Conservation (phyloP, 2,329 filamentous ascomycete species). For the Pseudogymnoascus destructans region DNA sequence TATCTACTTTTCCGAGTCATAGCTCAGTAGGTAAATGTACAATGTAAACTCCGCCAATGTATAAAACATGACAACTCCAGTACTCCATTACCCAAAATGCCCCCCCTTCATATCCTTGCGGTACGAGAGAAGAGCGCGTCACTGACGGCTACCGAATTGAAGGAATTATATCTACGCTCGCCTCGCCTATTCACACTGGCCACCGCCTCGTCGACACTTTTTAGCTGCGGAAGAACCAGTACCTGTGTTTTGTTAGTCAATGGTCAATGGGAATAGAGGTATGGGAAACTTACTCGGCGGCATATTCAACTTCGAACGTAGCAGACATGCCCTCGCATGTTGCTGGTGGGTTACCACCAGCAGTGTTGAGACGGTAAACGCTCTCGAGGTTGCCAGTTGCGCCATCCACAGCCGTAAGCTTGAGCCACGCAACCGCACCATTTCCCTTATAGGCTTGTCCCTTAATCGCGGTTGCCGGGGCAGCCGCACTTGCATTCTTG, state of each 20-base stretch:
- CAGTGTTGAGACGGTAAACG: constrained; percentile 75
- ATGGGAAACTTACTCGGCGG: constrained; percentile 60
- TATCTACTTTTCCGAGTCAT: neutral
- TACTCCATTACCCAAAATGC: neutral
- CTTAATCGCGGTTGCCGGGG: constrained; percentile 46
- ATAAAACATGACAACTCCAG: neutral
- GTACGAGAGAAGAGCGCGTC: neutral
- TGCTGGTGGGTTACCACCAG: constrained; percentile 61
- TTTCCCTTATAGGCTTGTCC: constrained; percentile 47
- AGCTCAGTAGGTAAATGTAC: constrained; percentile 7
- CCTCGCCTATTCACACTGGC: neutral
- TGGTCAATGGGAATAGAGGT: neutral
- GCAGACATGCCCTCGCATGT: constrained; percentile 54
- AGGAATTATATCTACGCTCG: constrained; percentile 6
- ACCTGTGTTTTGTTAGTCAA: neutral
- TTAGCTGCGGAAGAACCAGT: constrained; percentile 1
- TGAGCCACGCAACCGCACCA: constrained; percentile 68
- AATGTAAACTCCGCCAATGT: neutral
- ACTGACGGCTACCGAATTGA: constrained; percentile 8
- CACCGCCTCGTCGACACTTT: neutral
- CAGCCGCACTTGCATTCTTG: constrained; percentile 47
- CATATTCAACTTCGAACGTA: constrained; percentile 63
- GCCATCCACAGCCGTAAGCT: constrained; percentile 43
- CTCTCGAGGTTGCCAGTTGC: constrained; percentile 54
- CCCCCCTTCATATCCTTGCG: neutral